A percentile compares a stretch with the other conserved stretches of the same genome.
Evolutionary conservation across 2,329 filamentous ascomycete species (phyloP).

Genomic region (Aquanectria penicillioides): DNA sequence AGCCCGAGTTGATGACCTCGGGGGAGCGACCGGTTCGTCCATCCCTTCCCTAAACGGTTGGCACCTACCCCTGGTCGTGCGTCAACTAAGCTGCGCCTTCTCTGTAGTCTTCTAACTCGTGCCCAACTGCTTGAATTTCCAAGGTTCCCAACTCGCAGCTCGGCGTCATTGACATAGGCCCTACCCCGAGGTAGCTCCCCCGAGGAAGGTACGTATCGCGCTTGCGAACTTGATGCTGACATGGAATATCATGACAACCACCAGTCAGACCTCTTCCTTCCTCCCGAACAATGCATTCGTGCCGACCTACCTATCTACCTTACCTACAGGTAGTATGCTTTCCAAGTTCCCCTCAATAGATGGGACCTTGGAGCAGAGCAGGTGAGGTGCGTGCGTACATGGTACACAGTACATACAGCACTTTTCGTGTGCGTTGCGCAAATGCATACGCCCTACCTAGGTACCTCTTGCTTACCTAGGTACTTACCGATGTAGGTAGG

Average conservation of each 20-base stretch:
- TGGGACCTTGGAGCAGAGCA: not conserved
- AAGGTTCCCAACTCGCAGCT: too few species aligned
- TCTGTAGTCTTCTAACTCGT: constrained; percentile 5
- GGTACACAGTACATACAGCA: too few species aligned
- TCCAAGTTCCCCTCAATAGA: constrained; percentile 1
- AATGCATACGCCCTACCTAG: too few species aligned
- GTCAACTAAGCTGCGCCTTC: constrained; percentile 3
- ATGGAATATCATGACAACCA: not conserved
- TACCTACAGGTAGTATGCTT: not conserved
- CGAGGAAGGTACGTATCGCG: constrained; percentile 3
- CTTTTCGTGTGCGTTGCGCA: too few species aligned
- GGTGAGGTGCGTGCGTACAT: not conserved
- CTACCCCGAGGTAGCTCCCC: constrained; percentile 2
- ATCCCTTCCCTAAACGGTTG: constrained; percentile 18
- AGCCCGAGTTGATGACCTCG: not conserved
- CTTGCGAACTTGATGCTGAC: too few species aligned
- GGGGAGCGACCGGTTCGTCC: not conserved
- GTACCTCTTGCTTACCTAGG: not conserved
- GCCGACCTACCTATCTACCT: too few species aligned
- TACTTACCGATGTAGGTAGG: not conserved
- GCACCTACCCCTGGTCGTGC: constrained; percentile 6
- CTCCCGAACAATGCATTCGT: not conserved
- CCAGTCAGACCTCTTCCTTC: not conserved
- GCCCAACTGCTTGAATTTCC: too few species aligned
- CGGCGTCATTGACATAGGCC: too few species aligned